These are phyloP conservation scores for Leccinum disarticulatum DNA, from an alignment of 768 basidiomycete species.

Conservation along the genomic window DNA sequence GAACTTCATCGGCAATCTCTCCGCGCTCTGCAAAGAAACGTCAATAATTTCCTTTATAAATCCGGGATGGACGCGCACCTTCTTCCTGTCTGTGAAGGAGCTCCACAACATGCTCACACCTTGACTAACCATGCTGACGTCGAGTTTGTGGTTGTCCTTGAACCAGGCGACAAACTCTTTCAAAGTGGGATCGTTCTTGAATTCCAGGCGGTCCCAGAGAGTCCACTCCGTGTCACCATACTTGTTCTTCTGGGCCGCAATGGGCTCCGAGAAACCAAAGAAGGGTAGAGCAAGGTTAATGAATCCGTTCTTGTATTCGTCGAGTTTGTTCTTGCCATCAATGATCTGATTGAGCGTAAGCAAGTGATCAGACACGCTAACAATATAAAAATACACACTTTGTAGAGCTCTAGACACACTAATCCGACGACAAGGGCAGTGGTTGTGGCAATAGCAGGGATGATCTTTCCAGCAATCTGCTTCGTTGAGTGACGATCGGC, in stretches of 20 bases:
- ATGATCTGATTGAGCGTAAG: slow-evolving; percentile 63
- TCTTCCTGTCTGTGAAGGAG: slow-evolving; percentile 88
- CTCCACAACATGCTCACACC: slow-evolving; percentile 99
- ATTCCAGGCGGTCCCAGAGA: slow-evolving; percentile 96
- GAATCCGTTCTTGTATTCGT: slow-evolving; percentile 98
- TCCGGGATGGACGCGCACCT: slow-evolving; percentile 48
- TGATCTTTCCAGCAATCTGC: slow-evolving; percentile 98
- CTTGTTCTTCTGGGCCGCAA: slow-evolving; percentile 85
- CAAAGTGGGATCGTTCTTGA: slow-evolving; percentile 85
- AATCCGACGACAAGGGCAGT: slow-evolving; percentile 94
- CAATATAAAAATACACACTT: slow-evolving; percentile 46
- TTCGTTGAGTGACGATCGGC: slow-evolving; percentile 94
- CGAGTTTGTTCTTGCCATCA: slow-evolving; percentile 90
- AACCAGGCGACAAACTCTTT: slow-evolving; percentile 85
- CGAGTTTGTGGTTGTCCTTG: slow-evolving; percentile 78
- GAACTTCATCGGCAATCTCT: slow-evolving; percentile 86
- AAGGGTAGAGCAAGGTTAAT: slow-evolving; percentile 97
- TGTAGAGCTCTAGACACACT: slow-evolving; percentile 95
- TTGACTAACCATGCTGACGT: slow-evolving; percentile 93
- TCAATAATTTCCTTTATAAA: slow-evolving; percentile 6
- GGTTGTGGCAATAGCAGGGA: slow-evolving; percentile 98
- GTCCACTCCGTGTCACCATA: slow-evolving; percentile 92
- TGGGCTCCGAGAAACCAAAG: slow-evolving; percentile 99
- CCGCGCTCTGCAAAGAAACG: slow-evolving; percentile 65
- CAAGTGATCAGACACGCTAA: neutral